These are phyloP conservation scores for Rubroboletus satanas DNA, from an alignment of 768 basidiomycete genomes.

Conservation along the genomic window DNA sequence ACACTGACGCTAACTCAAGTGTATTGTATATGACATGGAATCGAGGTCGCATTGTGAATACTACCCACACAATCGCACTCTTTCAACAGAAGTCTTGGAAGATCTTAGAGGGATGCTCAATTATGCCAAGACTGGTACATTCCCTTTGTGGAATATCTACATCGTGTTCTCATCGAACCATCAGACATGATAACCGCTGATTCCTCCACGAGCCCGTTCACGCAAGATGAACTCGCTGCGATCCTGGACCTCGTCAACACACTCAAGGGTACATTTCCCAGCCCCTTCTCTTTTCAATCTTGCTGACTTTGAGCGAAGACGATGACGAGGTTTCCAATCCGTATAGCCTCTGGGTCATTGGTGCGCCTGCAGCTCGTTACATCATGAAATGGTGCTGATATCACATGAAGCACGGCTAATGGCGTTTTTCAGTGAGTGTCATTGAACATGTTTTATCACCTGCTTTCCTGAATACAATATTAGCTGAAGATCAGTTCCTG, in stretches of 20 bases:
- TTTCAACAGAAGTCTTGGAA: constrained; percentile 2
- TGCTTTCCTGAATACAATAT: not conserved
- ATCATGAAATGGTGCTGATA: not conserved
- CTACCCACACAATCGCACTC: constrained; percentile 5
- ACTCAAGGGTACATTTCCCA: no score
- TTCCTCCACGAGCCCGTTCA: constrained; percentile 16
- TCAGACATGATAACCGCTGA: constrained; percentile 16
- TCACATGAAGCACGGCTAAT: constrained; percentile 8
- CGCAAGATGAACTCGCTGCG: no score
- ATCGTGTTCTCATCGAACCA: not conserved
- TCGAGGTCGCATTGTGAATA: constrained; percentile 17
- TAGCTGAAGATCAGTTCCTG: constrained; percentile 14
- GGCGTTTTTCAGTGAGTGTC: constrained; percentile 9
- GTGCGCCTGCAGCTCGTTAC: not conserved
- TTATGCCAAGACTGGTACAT: constrained; percentile 10
- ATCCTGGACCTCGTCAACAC: no score
- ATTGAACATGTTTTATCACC: not conserved
- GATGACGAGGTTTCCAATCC: constrained; percentile 1
- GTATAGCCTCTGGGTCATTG: constrained; percentile 10
- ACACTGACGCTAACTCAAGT: not conserved
- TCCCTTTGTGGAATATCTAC: not conserved
- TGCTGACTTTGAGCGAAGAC: no score
- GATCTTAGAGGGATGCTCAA: constrained; percentile 19
- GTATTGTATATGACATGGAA: not conserved
- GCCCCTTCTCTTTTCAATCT: no score